Conservation (phyloP, 352 stramenopile genomes). For the Blastocystis hominis region DNA sequence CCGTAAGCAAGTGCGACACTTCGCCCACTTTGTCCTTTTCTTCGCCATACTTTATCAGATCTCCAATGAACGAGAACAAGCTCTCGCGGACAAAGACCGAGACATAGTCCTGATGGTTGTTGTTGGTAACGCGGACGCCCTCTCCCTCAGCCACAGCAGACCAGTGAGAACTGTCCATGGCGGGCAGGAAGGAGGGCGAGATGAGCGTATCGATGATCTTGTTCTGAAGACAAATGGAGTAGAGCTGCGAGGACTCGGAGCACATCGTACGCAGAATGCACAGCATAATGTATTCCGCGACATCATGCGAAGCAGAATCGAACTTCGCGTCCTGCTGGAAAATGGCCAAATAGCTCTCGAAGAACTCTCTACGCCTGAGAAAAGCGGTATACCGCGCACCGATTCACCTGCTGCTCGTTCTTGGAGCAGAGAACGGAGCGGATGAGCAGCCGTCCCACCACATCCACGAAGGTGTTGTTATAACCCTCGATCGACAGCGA, state of each 20-base stretch:
- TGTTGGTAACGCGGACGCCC: not conserved
- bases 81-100: not conserved
- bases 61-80: not conserved
- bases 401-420: not conserved
- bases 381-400: not conserved
- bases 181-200: not conserved
- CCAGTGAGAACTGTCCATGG: not conserved
- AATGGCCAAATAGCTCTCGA: not conserved
- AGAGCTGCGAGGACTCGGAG: not conserved
- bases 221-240: not conserved
- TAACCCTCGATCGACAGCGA: not conserved
- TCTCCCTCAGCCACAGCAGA: not conserved
- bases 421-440: not conserved
- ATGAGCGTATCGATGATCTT: not conserved
- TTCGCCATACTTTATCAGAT: not conserved
- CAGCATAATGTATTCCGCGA: slow-evolving; percentile 1
- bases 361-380: not conserved
- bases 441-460: not conserved
- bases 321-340: slow-evolving; percentile 17
- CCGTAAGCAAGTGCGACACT: not conserved
- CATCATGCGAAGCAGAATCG: not conserved
- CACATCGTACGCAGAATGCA: slow-evolving; percentile 10
- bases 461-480: not conserved
- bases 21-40: not conserved
- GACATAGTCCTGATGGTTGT: not conserved